Conservation (phyloP, 1,139 yeast species). For the Pichia sp. region DNA sequence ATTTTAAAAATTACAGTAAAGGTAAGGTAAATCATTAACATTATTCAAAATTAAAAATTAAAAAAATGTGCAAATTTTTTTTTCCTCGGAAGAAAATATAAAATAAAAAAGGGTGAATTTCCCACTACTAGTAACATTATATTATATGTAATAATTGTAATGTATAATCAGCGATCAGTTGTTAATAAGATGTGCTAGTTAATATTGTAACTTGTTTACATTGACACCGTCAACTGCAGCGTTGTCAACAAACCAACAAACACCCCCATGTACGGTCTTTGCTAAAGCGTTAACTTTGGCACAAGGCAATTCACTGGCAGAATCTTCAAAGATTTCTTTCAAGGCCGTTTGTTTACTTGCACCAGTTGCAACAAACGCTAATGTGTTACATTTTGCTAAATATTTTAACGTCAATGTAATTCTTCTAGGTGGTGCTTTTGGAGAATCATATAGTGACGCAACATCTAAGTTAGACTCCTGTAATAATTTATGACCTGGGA, state of each 20-base stretch:
- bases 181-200: not conserved
- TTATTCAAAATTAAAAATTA: not conserved
- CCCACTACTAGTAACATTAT: no score
- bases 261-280: constrained; percentile 34
- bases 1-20: no score
- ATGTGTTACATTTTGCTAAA: constrained; percentile 45
- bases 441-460: constrained; percentile 51
- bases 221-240: constrained; percentile 65
- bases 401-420: constrained; percentile 66
- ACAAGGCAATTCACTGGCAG: constrained; percentile 59
- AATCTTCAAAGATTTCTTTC: constrained; percentile 53
- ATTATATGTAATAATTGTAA: no score
- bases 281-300: constrained; percentile 51
- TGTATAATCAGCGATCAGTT: no score
- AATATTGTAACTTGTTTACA: constrained; percentile 25
- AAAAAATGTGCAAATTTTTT: not conserved
- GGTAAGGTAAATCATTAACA: not conserved
- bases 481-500: constrained; percentile 52
- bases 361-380: constrained; percentile 88
- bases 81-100: not conserved
- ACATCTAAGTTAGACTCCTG: constrained; percentile 36
- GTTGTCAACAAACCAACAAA: constrained; percentile 76
- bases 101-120: no score
- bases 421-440: constrained; percentile 75
- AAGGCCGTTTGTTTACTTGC: constrained; percentile 73